A percentile compares a stretch with the other conserved stretches of the same genome.
Evolutionary conservation across 306 rosid species (phyloP).

Genomic region (Cucumis cinereus): DNA sequence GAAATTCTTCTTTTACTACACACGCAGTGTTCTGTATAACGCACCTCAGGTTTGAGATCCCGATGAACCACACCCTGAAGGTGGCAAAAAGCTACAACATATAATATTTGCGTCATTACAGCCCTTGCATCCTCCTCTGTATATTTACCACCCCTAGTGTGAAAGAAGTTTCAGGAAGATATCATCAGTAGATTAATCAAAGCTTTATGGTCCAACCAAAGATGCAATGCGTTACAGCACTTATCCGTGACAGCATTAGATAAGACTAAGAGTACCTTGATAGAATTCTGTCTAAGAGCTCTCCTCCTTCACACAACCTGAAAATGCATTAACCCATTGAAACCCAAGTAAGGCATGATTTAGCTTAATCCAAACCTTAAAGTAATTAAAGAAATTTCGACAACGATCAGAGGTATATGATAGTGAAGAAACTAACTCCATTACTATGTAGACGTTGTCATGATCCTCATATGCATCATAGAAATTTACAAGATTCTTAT

Average conservation of each 20-base stretch:
- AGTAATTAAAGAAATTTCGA: neutral
- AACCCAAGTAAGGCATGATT: neutral
- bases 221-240: neutral
- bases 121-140: slow-evolving; percentile 87
- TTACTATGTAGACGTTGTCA: slow-evolving; percentile 81
- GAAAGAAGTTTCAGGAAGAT: slow-evolving; percentile 6
- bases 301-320: slow-evolving; percentile 94
- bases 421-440: slow-evolving; percentile 57
- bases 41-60: slow-evolving; percentile 94
- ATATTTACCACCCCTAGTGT: slow-evolving; percentile 74
- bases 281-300: slow-evolving; percentile 83
- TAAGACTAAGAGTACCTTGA: slow-evolving; percentile 37
- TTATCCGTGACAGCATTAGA: neutral
- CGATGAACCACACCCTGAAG: slow-evolving; percentile 96
- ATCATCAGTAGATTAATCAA: neutral
- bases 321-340: neutral
- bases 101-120: slow-evolving; percentile 64
- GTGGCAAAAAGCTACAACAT: slow-evolving; percentile 80
- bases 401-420: neutral
- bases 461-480: slow-evolving; percentile 77
- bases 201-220: neutral
- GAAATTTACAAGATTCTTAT: slow-evolving; percentile 58
- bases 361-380: neutral
- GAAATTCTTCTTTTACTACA: neutral
- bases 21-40: neutral